Evolutionary conservation across 2,329 filamentous ascomycete species (phyloP), one percentile per base, ranked within the genome.

Genomic region (Nannizzia gypsea): DNA sequence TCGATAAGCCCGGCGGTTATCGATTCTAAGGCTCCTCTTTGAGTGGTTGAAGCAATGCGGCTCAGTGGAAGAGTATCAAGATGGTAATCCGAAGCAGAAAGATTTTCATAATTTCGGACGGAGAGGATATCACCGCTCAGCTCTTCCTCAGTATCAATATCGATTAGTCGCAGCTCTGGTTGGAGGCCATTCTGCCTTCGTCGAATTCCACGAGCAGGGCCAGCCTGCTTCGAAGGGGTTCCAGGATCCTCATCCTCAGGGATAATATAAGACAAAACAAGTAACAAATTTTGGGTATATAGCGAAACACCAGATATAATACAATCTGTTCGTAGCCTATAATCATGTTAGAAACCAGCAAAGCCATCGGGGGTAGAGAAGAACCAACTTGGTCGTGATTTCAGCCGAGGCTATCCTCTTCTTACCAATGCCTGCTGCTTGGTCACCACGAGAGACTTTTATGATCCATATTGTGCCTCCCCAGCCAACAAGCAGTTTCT

Each of bases 261-360:
- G 62, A 86, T 86, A 68, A 90, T 85, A 75, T 95, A 96, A 70
- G 91, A 91, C 76, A 99, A 86, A 68, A 97, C 87, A 67, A 96
- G 83, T 73, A 99, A 81, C 66, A 96, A 80, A 70, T 84, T 93
- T 71, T 90, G 89, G 71, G 90, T 96, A 84, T 96, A 97, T 74
- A 99, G 81, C 65, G 92, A 95, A 74, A 99, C 87, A 68, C 93
- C 93, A 71, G 93, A 96, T 78, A 99, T 90, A 72, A 96, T 90
- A 79, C 93, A 97, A 77, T 99, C 93, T 75, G 93, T 95, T 69
- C 90, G 88, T 74, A 97, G 83, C 74, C 87, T 91, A 65, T 17
- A 20, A 34, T 17, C 8, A 17, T 54, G 50, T 54, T 54, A 54
- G 50, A 34, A 54, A 17, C 8, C 8, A n/a, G 9, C 11, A n/a